Conservation (phyloP, 306 rosid species). For the Cucurbita moschata region DNA sequence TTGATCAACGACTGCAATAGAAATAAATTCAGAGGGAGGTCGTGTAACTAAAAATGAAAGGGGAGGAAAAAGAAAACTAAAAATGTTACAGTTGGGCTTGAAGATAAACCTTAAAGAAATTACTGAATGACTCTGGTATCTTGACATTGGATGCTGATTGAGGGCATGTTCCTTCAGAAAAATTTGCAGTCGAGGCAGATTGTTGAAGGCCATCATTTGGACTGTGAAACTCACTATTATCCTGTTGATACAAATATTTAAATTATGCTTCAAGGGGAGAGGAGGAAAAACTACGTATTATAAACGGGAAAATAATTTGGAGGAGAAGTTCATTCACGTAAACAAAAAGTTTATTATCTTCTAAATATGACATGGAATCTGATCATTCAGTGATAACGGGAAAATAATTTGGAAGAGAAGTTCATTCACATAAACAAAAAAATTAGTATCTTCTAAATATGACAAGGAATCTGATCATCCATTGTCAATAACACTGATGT, state of each 20-base stretch:
- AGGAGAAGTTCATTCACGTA: neutral
- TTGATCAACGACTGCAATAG: constrained; percentile 28
- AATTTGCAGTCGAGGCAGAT: constrained; percentile 16
- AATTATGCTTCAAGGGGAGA: neutral
- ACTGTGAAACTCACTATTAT: constrained; percentile 23
- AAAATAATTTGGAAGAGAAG: neutral
- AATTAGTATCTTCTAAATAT: neutral
- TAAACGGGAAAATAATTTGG: neutral
- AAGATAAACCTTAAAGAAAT: constrained; percentile 21
- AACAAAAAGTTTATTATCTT: neutral
- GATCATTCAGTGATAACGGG: neutral
- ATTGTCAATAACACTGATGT: neutral
- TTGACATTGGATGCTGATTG: constrained; percentile 15
- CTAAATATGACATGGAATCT: neutral
- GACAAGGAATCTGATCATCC: neutral
- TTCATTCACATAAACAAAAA: neutral
- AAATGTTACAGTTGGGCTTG: neutral
- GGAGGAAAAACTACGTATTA: neutral
- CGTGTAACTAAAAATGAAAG: constrained; percentile 4
- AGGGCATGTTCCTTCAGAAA: constrained; percentile 14
- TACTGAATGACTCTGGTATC: constrained; percentile 13
- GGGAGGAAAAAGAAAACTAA: neutral
- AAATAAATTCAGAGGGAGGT: constrained; percentile 1
- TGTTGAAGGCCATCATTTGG: constrained; percentile 7
- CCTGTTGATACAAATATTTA: constrained; percentile 13